phyloP scores from a whole-genome alignment of 768 basidiomycete species.

The Tricholoma bakamatsutake region DNA sequence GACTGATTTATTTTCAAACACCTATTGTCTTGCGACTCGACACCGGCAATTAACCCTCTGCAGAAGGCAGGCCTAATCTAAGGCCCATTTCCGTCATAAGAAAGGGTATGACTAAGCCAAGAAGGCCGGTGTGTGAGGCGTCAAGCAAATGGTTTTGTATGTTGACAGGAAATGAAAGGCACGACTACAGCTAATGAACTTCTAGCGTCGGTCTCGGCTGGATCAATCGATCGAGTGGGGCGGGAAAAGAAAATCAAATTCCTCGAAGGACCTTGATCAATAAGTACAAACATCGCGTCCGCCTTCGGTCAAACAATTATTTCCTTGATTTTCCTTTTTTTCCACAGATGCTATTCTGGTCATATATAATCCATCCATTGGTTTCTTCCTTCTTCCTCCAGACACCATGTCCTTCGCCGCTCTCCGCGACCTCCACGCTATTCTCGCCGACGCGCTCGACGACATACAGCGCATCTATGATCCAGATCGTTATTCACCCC shows the following conservation, averaged over 20 bases:
- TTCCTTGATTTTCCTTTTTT: constrained; percentile 6
- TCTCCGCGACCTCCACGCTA: constrained; percentile 56
- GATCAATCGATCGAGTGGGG: not conserved
- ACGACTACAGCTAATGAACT: constrained; percentile 1
- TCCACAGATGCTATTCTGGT: constrained; percentile 2
- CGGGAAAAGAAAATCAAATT: not conserved
- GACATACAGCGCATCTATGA: constrained; percentile 61
- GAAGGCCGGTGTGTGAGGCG: too few species aligned
- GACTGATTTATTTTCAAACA: too few species aligned
- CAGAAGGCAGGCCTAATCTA: too few species aligned
- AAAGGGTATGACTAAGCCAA: not conserved
- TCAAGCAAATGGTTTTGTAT: too few species aligned
- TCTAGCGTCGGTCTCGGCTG: too few species aligned
- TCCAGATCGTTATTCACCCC: constrained; percentile 13
- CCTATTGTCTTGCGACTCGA: too few species aligned
- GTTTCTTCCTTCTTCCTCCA: not conserved
- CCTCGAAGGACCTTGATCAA: not conserved
- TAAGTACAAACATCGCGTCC: not conserved
- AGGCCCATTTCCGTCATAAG: not conserved
- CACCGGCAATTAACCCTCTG: too few species aligned
- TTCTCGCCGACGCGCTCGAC: constrained; percentile 63
- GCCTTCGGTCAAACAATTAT: not conserved
- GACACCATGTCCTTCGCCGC: constrained; percentile 52
- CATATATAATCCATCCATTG: constrained; percentile 3
- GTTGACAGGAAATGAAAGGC: not conserved